A percentile compares a stretch with the other conserved stretches of the same genome.
These are phyloP conservation scores for Aureobasidium musti DNA, from an alignment of 2,329 filamentous ascomycete genomes.

Conservation along the genomic window DNA sequence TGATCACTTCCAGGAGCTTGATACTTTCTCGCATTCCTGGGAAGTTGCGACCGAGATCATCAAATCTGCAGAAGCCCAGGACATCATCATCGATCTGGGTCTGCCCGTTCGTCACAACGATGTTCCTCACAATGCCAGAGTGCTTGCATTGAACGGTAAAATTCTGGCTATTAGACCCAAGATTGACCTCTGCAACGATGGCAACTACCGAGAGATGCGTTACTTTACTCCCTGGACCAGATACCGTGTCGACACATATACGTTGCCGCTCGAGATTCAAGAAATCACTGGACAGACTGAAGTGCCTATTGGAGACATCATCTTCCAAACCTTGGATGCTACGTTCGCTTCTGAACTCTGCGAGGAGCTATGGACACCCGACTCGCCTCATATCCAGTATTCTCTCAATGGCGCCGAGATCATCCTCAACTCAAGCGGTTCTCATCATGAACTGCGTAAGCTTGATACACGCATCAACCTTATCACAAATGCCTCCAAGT, in stretches of 20 bases:
- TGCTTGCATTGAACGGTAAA: slow-evolving; percentile 66
- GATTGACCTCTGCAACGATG: slow-evolving; percentile 69
- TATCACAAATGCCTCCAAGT: slow-evolving; percentile 67
- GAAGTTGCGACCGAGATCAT: slow-evolving; percentile 65
- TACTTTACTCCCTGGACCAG: slow-evolving; percentile 66
- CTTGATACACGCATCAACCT: slow-evolving; percentile 63
- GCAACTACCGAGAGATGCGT: slow-evolving; percentile 55
- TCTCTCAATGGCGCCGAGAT: slow-evolving; percentile 66
- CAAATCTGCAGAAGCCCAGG: slow-evolving; percentile 59
- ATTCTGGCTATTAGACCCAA: slow-evolving; percentile 73
- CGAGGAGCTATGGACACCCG: slow-evolving; percentile 66
- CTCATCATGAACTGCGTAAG: slow-evolving; percentile 69
- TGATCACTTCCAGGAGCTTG: slow-evolving; percentile 60
- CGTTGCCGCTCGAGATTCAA: slow-evolving; percentile 61
- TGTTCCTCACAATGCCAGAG: slow-evolving; percentile 65
- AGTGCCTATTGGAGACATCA: slow-evolving; percentile 68
- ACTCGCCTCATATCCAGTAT: slow-evolving; percentile 60
- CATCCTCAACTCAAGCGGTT: slow-evolving; percentile 65
- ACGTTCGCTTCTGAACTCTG: slow-evolving; percentile 66
- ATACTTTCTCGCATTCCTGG: slow-evolving; percentile 51
- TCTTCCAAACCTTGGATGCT: slow-evolving; percentile 64
- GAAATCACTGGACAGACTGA: slow-evolving; percentile 58
- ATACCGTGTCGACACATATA: slow-evolving; percentile 63
- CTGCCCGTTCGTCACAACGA: slow-evolving; percentile 63
- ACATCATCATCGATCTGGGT: slow-evolving; percentile 61